Conservation (phyloP, 2,329 filamentous ascomycete genomes). For the Paecilomyces formosus region DNA sequence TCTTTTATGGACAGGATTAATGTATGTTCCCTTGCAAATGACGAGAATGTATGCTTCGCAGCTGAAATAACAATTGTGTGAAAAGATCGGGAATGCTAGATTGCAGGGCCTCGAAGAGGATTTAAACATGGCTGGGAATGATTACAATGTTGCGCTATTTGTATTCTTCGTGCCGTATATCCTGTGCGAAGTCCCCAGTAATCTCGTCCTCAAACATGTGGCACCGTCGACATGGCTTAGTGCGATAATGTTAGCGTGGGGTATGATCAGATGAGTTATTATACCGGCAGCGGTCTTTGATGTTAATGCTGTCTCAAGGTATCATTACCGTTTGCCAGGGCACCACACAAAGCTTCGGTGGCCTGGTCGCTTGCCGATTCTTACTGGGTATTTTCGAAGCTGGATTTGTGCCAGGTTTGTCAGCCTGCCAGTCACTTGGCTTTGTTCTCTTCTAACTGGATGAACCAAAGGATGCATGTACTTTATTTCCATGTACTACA, state of each 20-base stretch:
- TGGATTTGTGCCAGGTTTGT: slow-evolving; percentile 29
- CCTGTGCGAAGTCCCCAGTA: slow-evolving; percentile 19
- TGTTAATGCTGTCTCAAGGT: slow-evolving; percentile 18
- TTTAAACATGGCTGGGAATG: slow-evolving; percentile 13
- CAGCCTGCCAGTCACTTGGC: neutral
- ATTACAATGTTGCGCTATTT: slow-evolving; percentile 31
- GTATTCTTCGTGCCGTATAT: slow-evolving; percentile 23
- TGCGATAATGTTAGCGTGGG: slow-evolving; percentile 36
- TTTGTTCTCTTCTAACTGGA: neutral
- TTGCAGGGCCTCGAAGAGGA: slow-evolving; percentile 14
- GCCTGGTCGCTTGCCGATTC: slow-evolving; percentile 29
- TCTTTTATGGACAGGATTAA: slow-evolving; percentile 42
- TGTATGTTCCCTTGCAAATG: neutral
- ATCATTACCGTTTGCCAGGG: slow-evolving; percentile 38
- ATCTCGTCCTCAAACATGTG: slow-evolving; percentile 22
- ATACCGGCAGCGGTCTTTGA: neutral
- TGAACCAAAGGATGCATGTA: slow-evolving; percentile 19
- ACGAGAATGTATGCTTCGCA: neutral
- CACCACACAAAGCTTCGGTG: slow-evolving; percentile 31
- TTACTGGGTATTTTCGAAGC: slow-evolving; percentile 31
- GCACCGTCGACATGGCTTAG: slow-evolving; percentile 35
- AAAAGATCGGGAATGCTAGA: slow-evolving; percentile 12
- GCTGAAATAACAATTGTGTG: neutral
- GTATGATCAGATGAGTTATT: slow-evolving; percentile 13
- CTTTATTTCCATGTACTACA: slow-evolving; percentile 31